phyloP scores from a whole-genome alignment of 495 filamentous ascomycete species.

The Pseudomonodictys pantanalensis region DNA sequence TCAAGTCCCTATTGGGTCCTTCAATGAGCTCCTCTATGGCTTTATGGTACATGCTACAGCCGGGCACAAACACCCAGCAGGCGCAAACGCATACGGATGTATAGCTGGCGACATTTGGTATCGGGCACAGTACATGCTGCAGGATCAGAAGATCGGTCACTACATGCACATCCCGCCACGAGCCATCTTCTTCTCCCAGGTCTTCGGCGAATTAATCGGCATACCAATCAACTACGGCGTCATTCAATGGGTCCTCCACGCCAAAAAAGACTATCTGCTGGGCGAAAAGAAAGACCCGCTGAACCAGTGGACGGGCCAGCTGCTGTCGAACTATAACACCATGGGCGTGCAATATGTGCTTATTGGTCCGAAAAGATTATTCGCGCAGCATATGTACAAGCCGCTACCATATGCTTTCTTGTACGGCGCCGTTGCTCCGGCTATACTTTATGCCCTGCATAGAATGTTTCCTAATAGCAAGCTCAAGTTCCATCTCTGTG shows the following conservation, averaged over 20 bases:
- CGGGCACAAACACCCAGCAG: constrained; percentile 50
- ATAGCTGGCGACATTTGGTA: constrained; percentile 50
- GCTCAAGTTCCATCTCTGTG: constrained; percentile 47
- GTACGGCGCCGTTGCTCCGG: constrained; percentile 50
- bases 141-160: constrained; percentile 54
- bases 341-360: constrained; percentile 56
- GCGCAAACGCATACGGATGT: constrained; percentile 52
- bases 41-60: constrained; percentile 51
- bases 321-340: constrained; percentile 46
- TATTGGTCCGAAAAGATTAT: constrained; percentile 53
- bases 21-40: constrained; percentile 44
- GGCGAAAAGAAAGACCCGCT: constrained; percentile 51
- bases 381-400: constrained; percentile 48
- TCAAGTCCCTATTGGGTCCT: constrained; percentile 50
- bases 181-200: constrained; percentile 51
- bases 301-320: constrained; percentile 58
- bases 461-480: constrained; percentile 46
- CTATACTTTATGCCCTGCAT: constrained; percentile 50
- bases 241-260: constrained; percentile 48
- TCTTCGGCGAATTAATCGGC: constrained; percentile 53
- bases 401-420: constrained; percentile 57
- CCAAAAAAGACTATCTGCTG: constrained; percentile 53
- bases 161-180: constrained; percentile 55
- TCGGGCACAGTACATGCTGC: constrained; percentile 51
- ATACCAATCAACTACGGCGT: constrained; percentile 49